Base-by-base conservation (phyloP, 169 alveolate genomes). In the Gregarina niphandrodes region DNA sequence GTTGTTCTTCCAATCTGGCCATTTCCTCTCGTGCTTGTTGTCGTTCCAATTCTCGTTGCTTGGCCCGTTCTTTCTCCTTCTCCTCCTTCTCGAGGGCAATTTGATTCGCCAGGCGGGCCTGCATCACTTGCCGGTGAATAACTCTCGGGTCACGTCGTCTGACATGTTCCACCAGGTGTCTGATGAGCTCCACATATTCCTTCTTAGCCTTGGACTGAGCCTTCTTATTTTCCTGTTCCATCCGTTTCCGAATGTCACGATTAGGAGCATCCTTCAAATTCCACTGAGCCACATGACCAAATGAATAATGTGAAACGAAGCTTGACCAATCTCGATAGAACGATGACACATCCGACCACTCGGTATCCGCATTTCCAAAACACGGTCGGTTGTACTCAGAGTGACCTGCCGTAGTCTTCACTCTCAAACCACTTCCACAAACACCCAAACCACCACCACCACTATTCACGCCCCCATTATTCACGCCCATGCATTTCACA, bases 101-200 rank as follows among this genome's bases (percentile, higher is more conserved):
- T 35, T 35, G 45, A 37, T 28, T 41, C 21, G 38, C 42, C n/a
- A 21, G 13, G 26, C 24, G 42, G 29, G 41, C 40, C 23, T 52
- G 49, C 36, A 24, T 22, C 36, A 47, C 30, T 37, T 41, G 34
- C 13, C 44, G 12, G 15, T 36, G 44, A 0, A 11, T 17, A 39
- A 42, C 37, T 7, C 66, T 17, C 7, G 54, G 59, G 39, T 56
- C 66, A 11, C 39, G 11, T 22, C 20, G 41, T 23, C 42, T 47
- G 15, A 56, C 59, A 12, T 11, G 2, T 4, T 31, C 43, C 5
- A 32, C 45, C 11, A 56, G 55, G 3, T 29, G 22, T 15, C 49
- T 21, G 16, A 56, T 50, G 30, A 11, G 34, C 5, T 48, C 60
- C 24, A 28, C 30, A 21, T 37, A 48, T 21, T 48, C 50, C 41